Conservation (phyloP, 2,329 filamentous ascomycete genomes). For the Aspergillus melleus region DNA sequence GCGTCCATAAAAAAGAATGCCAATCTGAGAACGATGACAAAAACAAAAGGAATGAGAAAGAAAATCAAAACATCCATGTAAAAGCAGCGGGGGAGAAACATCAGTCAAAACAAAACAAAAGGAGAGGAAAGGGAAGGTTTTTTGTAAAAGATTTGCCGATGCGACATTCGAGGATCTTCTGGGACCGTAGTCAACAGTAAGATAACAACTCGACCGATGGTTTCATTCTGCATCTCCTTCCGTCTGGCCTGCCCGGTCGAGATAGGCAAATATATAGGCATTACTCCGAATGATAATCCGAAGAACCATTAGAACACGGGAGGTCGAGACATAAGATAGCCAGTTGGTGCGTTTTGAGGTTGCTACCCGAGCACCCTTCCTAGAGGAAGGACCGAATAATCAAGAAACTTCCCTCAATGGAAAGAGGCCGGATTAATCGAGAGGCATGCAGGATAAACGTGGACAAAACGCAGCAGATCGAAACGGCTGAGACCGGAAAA, state of each 20-base stretch:
- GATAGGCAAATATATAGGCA: constrained; percentile 6
- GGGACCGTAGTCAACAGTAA: constrained; percentile 20
- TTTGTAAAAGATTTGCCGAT: constrained; percentile 16
- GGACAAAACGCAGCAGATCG: constrained; percentile 28
- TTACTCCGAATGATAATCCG: constrained; percentile 14
- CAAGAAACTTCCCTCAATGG: constrained; percentile 6
- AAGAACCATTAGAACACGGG: constrained; percentile 19
- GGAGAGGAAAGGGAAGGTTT: constrained; percentile 12
- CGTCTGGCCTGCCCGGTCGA: constrained; percentile 26
- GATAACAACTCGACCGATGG: constrained; percentile 18
- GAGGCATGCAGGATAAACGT: constrained; percentile 16
- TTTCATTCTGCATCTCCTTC: constrained; percentile 36
- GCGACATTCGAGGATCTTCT: constrained; percentile 20
- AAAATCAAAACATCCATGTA: constrained; percentile 7
- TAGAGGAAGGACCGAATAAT: background rate
- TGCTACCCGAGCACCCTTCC: constrained; percentile 24
- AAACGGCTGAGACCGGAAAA: constrained; percentile 34
- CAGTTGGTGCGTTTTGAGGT: constrained; percentile 34
- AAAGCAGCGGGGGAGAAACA: background rate
- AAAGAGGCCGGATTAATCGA: constrained; percentile 13
- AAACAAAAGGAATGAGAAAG: constrained; percentile 7
- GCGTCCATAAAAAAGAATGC: constrained; percentile 28
- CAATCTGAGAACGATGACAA: constrained; percentile 14
- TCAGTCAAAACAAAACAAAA: constrained; percentile 6
- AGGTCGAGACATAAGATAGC: constrained; percentile 35